Percentiles rank a stretch among this genome's conserved stretches.
Conservation (phyloP, 352 stramenopile genomes). For the Globisporangium mamillatum region DNA sequence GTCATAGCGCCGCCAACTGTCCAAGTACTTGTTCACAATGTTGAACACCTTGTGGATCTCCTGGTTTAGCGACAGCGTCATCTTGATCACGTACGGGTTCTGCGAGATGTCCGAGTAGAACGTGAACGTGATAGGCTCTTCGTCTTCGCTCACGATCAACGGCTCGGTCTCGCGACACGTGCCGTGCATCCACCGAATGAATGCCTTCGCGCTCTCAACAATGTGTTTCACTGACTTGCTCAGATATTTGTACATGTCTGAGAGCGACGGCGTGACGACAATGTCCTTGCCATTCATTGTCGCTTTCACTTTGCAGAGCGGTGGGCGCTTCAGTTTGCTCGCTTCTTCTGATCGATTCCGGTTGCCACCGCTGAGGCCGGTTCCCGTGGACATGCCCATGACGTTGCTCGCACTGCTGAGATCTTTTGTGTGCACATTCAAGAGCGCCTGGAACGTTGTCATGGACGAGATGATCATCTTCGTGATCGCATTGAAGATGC, state of each 20-base stretch:
- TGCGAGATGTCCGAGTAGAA: constrained; percentile 96
- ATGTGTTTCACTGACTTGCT: constrained; percentile 94
- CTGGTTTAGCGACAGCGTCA: constrained; percentile 92
- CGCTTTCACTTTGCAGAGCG: constrained; percentile 92
- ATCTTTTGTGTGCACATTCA: constrained; percentile 89
- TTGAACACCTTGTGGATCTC: constrained; percentile 94
- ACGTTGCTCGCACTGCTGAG: constrained; percentile 44
- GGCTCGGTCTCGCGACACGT: constrained; percentile 91
- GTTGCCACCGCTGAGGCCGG: constrained; percentile 13
- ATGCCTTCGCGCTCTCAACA: constrained; percentile 92
- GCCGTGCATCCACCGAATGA: constrained; percentile 95
- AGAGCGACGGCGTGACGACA: constrained; percentile 91
- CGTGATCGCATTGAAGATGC: constrained; percentile 96
- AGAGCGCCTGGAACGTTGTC: constrained; percentile 91
- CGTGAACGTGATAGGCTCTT: constrained; percentile 92
- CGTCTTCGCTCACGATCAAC: constrained; percentile 88
- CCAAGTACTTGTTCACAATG: constrained; percentile 93
- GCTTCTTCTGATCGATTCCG: constrained; percentile 44
- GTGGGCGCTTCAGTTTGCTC: constrained; percentile 77
- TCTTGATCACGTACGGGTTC: constrained; percentile 95
- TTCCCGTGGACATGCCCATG: constrained; percentile 37
- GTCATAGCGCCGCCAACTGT: constrained; percentile 93
- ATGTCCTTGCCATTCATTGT: constrained; percentile 95
- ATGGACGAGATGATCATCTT: constrained; percentile 96
- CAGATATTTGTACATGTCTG: constrained; percentile 96